A percentile compares a stretch with the other conserved stretches of the same genome.
These are phyloP conservation scores for Pichia sporocuriosa DNA, from an alignment of 805 yeast genomes.

Conservation along the genomic window DNA sequence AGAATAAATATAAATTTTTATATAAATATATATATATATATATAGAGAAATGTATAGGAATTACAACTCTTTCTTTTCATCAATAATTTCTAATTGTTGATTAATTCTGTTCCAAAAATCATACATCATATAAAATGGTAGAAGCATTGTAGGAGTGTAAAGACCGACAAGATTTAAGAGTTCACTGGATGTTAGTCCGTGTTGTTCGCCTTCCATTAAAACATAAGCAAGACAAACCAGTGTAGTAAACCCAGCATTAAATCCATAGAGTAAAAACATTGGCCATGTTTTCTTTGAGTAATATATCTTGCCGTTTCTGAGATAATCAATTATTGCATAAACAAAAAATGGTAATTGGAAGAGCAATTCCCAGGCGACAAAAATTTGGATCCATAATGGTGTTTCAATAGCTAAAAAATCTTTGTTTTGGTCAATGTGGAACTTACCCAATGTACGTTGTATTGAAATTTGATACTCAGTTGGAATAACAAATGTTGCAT, in stretches of 20 bases:
- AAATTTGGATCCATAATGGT: conserved; percentile 58
- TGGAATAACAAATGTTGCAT: conserved; percentile 67
- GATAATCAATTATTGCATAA: conserved; percentile 32
- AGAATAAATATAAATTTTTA: no score
- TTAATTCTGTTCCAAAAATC: conserved; percentile 29
- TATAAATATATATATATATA: background rate
- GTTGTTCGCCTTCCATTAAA: conserved; percentile 24
- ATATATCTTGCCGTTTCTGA: conserved; percentile 10
- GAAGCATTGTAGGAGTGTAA: conserved; percentile 64
- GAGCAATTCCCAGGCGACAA: conserved; percentile 64
- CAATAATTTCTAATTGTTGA: background rate
- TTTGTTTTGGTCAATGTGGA: conserved; percentile 58
- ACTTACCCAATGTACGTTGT: conserved; percentile 44
- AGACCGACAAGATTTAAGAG: conserved; percentile 39
- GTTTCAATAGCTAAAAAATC: conserved; percentile 60
- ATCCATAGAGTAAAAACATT: conserved; percentile 56
- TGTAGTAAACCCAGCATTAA: conserved; percentile 79
- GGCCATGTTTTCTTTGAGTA: conserved; percentile 22
- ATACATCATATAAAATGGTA: conserved; percentile 52
- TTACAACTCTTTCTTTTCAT: conserved; percentile 1
- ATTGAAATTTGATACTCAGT: conserved; percentile 36
- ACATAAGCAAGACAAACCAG: conserved; percentile 60
- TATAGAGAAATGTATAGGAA: background rate
- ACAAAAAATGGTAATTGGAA: conserved; percentile 79
- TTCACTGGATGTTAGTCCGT: conserved; percentile 35